Conservation (phyloP, 2,329 filamentous ascomycete species). For the Hymenoscyphus repandus region DNA sequence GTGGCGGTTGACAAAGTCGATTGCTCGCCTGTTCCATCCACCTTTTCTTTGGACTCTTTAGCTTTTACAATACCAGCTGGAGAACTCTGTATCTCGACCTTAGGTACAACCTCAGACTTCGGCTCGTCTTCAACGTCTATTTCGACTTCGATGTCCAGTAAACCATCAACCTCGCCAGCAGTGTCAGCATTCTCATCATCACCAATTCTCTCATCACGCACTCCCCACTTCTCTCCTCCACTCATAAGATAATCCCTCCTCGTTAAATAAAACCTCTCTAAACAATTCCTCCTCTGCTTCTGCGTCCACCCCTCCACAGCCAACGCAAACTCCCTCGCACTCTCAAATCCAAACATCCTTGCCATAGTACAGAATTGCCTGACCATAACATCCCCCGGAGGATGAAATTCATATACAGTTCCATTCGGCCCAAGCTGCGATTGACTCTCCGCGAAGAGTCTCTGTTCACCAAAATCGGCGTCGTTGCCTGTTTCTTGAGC, state of each 20-base stretch:
- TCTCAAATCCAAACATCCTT: slow-evolving; percentile 67
- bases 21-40: neutral
- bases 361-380: slow-evolving; percentile 93
- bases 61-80: neutral
- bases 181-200: slow-evolving; percentile 8
- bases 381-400: slow-evolving; percentile 65
- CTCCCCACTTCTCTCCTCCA: slow-evolving; percentile 9
- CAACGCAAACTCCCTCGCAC: slow-evolving; percentile 78
- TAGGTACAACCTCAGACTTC: neutral
- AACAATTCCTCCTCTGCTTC: slow-evolving; percentile 68
- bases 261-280: slow-evolving; percentile 74
- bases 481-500: slow-evolving; percentile 45
- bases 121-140: neutral
- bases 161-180: neutral
- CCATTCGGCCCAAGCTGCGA: slow-evolving; percentile 19
- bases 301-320: slow-evolving; percentile 89
- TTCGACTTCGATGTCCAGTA: neutral
- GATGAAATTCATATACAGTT: slow-evolving; percentile 40
- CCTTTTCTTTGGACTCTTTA: neutral
- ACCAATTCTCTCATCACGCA: neutral
- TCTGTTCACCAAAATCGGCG: slow-evolving; percentile 44
- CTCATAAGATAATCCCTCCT: slow-evolving; percentile 36
- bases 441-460: slow-evolving; percentile 52
- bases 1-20: neutral
- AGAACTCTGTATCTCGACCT: neutral